phyloP scores from a whole-genome alignment of 306 rosid genomes.

The Acmispon strigosus region DNA sequence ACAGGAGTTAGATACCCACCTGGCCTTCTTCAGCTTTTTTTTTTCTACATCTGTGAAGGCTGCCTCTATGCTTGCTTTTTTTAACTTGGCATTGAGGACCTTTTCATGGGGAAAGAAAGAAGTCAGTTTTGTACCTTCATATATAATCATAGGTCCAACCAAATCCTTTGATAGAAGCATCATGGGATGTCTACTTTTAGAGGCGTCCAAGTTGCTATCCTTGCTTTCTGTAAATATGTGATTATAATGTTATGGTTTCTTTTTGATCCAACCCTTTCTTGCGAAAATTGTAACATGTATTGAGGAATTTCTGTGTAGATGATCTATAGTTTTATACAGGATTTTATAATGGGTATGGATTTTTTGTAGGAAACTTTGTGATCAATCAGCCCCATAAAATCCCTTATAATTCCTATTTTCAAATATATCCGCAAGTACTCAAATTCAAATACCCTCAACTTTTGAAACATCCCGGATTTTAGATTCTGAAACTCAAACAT shows the following conservation, averaged over 20 bases:
- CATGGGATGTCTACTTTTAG: constrained; percentile 60
- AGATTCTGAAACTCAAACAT: no score
- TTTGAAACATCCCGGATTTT: no score
- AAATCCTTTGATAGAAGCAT: constrained; percentile 26
- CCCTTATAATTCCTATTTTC: neutral
- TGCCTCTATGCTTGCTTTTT: constrained; percentile 39
- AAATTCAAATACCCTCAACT: no score
- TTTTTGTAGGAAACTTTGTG: constrained; percentile 1
- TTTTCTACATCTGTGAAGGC: constrained; percentile 39
- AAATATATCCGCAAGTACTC: no score
- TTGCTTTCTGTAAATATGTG: constrained; percentile 47
- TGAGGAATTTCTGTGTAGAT: constrained; percentile 35
- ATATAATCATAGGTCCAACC: constrained; percentile 31
- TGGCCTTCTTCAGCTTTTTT: constrained; percentile 44
- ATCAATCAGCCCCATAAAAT: neutral
- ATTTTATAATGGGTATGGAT: constrained; percentile 14
- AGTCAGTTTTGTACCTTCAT: constrained; percentile 30
- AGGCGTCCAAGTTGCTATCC: constrained; percentile 40
- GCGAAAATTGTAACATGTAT: constrained; percentile 51
- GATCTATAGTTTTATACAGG: neutral
- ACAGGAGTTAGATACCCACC: constrained; percentile 54
- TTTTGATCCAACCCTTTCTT: neutral
- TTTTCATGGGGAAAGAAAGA: constrained; percentile 27
- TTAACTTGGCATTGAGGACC: constrained; percentile 37
- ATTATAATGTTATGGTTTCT: neutral